A percentile compares a stretch with the other conserved stretches of the same genome.
These are phyloP conservation scores for Phalaenopsis aphrodite DNA, from an alignment of 106 monocot species.

Conservation along the genomic window DNA sequence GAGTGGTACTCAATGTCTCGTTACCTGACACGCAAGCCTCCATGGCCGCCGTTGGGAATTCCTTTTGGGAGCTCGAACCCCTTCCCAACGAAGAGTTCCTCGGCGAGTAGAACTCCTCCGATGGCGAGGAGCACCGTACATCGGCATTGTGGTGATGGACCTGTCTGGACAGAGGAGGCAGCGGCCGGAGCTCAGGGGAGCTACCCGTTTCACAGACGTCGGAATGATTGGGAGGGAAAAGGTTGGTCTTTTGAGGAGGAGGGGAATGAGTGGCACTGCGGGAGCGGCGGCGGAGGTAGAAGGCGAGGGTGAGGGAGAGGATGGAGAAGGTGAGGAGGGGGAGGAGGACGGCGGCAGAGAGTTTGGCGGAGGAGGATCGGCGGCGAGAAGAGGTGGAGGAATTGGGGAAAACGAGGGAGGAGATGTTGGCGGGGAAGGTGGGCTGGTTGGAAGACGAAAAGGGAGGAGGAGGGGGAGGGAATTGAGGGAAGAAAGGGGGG, in stretches of 20 bases:
- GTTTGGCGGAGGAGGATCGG: neutral
- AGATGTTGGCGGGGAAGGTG: slow-evolving; percentile 19
- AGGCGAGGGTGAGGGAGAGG: slow-evolving; percentile 11
- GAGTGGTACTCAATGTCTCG: slow-evolving; percentile 44
- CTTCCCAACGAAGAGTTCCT: slow-evolving; percentile 12
- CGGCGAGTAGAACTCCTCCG: slow-evolving; percentile 54
- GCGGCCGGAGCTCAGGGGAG: slow-evolving; percentile 50
- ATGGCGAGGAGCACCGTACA: slow-evolving; percentile 12
- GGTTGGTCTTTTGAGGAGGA: neutral
- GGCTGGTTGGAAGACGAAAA: neutral
- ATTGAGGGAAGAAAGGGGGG: slow-evolving; percentile 7
- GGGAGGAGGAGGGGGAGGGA: slow-evolving; percentile 7
- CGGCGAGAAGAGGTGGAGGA: neutral
- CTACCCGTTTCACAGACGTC: slow-evolving; percentile 1
- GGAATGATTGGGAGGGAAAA: slow-evolving; percentile 8
- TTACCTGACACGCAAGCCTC: slow-evolving; percentile 24
- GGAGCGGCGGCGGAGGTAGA: slow-evolving; percentile 13
- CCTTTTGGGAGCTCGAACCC: slow-evolving; percentile 15
- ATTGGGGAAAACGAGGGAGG: slow-evolving; percentile 22
- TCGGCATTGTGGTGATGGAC: slow-evolving; percentile 14
- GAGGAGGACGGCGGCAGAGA: slow-evolving; percentile 12
- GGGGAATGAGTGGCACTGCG: neutral
- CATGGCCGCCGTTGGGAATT: slow-evolving; percentile 7
- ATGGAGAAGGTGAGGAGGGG: slow-evolving; percentile 14
- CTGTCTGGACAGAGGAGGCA: slow-evolving; percentile 29